Evolutionary conservation across 306 rosid genomes (phyloP).

Genomic region (Inga leiocalycina): DNA sequence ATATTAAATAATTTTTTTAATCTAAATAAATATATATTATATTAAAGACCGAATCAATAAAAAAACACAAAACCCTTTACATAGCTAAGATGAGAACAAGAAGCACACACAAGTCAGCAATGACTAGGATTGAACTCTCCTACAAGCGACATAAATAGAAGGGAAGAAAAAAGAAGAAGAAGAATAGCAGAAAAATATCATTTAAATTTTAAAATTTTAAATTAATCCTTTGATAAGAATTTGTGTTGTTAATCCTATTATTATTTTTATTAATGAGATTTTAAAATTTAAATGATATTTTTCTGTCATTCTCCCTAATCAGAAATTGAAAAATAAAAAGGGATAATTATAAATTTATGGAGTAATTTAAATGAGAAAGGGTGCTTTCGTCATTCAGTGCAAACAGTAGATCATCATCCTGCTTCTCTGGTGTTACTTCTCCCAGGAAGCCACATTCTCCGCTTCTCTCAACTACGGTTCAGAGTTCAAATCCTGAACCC

Average conservation of each 20-base stretch:
- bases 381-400: neutral
- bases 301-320: too few species aligned
- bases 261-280: too few species aligned
- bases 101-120: neutral
- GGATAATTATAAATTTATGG: neutral
- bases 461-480: conserved; percentile 30
- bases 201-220: too few species aligned
- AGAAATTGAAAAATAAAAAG: neutral
- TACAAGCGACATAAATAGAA: neutral
- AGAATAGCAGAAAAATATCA: too few species aligned
- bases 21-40: too few species aligned
- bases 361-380: conserved; percentile 18
- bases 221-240: too few species aligned
- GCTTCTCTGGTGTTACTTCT: conserved; percentile 27
- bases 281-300: too few species aligned
- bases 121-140: neutral
- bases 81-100: neutral
- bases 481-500: conserved; percentile 2
- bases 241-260: too few species aligned
- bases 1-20: too few species aligned
- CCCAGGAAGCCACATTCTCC: conserved; percentile 17
- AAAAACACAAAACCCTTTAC: too few species aligned
- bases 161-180: neutral
- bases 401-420: conserved; percentile 8
- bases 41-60: too few species aligned